phyloP scores from a whole-genome alignment of 495 filamentous ascomycete genomes.

The Tuber calosporum region DNA sequence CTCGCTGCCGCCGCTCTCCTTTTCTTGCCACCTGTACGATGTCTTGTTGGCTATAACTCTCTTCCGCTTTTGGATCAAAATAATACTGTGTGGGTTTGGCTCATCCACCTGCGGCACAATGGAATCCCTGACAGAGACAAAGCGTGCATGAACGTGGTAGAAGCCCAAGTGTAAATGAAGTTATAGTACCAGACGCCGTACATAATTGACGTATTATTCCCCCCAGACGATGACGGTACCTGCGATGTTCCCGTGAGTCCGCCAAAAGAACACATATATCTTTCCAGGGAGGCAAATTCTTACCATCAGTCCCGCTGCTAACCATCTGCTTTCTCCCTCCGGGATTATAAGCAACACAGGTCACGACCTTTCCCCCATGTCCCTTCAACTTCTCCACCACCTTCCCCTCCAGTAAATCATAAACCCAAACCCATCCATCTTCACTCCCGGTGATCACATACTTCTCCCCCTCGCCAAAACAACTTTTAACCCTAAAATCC shows the following conservation, averaged over 20 bases:
- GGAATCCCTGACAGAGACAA: not conserved
- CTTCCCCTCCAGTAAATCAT: constrained; percentile 78
- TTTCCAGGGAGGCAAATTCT: not conserved
- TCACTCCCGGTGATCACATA: constrained; percentile 82
- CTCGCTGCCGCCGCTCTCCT: not conserved
- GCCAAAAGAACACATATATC: not conserved
- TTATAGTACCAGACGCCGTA: not conserved
- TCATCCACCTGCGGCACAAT: not conserved
- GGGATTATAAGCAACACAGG: constrained; percentile 43
- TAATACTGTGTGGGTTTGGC: not conserved
- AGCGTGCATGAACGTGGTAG: not conserved
- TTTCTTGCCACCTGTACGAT: not conserved
- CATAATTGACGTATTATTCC: constrained; percentile 14
- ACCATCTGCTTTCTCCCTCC: constrained; percentile 39
- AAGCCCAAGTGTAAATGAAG: not conserved
- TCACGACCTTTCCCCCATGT: constrained; percentile 54
- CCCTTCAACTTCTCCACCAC: constrained; percentile 55
- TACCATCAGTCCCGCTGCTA: constrained; percentile 39
- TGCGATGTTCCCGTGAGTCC: constrained; percentile 15
- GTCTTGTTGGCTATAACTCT: not conserved
- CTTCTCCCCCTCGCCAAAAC: constrained; percentile 64
- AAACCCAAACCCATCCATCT: constrained; percentile 68
- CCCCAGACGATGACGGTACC: constrained; percentile 39
- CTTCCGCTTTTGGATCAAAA: not conserved
- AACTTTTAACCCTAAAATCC: constrained; percentile 64